Evolutionary conservation across 2,329 filamentous ascomycete genomes (phyloP).

Genomic region (Colletotrichum cereale): DNA sequence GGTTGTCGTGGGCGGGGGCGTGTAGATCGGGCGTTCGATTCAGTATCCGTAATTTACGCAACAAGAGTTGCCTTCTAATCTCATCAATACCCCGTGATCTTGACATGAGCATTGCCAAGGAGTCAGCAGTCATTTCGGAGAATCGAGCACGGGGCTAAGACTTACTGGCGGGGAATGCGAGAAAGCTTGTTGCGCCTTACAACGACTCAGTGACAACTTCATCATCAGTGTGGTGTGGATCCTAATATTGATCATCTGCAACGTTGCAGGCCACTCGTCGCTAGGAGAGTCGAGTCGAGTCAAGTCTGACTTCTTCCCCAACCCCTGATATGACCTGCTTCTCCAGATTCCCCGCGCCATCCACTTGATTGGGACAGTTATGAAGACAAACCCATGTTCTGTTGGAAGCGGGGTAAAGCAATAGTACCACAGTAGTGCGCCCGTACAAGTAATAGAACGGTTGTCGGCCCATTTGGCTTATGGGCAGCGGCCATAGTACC

Average conservation of each 20-base stretch:
- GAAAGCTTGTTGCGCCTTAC: neutral
- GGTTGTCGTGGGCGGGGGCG: neutral
- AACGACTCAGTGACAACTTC: neutral
- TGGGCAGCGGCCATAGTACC: neutral
- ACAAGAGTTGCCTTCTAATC: neutral
- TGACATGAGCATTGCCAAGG: neutral
- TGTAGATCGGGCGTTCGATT: neutral
- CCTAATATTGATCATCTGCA: neutral
- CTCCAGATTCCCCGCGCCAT: constrained; percentile 22
- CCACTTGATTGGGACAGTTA: constrained; percentile 11
- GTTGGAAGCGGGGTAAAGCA: constrained; percentile 8
- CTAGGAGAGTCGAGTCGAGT: neutral
- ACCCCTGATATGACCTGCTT: neutral
- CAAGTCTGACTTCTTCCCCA: constrained; percentile 10
- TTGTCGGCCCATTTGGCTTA: neutral
- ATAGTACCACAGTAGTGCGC: neutral
- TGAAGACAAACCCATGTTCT: neutral
- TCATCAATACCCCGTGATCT: no score
- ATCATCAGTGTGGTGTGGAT: neutral
- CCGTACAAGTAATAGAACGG: neutral
- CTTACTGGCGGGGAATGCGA: no score
- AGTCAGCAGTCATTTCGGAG: neutral
- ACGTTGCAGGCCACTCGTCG: constrained; percentile 5
- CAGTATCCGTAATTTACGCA: neutral
- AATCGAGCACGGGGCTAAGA: neutral